These are phyloP conservation scores for Coniochaeta sp. DNA, from an alignment of 2,329 filamentous ascomycete genomes.

Conservation along the genomic window DNA sequence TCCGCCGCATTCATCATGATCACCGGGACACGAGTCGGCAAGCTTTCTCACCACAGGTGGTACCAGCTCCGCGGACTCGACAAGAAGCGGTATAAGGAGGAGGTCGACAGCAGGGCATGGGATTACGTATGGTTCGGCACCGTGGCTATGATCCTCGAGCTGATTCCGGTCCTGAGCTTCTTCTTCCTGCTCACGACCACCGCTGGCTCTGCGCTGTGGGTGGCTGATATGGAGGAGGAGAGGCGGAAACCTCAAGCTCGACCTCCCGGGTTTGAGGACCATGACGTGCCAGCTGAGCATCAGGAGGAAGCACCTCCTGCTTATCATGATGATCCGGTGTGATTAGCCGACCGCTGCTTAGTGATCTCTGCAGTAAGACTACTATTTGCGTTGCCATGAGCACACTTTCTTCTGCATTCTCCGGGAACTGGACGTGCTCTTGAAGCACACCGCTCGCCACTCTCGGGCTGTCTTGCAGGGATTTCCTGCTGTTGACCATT, in stretches of 20 bases:
- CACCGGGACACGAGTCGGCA: constrained; percentile 81
- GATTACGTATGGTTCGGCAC: constrained; percentile 94
- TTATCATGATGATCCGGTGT: constrained; percentile 6
- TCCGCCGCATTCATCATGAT: constrained; percentile 80
- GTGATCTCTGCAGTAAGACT: no score
- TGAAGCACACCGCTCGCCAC: no score
- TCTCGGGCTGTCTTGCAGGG: no score
- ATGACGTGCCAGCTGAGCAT: constrained; percentile 13
- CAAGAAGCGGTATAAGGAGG: constrained; percentile 66
- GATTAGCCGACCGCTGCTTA: no score
- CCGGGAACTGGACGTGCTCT: no score
- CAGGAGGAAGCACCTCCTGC: constrained; percentile 8
- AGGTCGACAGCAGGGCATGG: constrained; percentile 61
- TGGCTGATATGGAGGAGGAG: constrained; percentile 65
- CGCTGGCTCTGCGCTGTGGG: constrained; percentile 81
- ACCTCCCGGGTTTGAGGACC: constrained; percentile 2
- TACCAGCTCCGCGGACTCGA: constrained; percentile 72
- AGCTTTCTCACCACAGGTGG: constrained; percentile 86
- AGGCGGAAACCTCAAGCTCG: constrained; percentile 13
- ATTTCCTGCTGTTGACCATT: no score
- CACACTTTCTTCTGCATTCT: no score
- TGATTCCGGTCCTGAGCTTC: constrained; percentile 89
- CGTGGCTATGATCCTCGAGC: constrained; percentile 72
- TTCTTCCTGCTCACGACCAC: constrained; percentile 87
- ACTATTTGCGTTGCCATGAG: no score